These are phyloP conservation scores for Albatrellus sp. DNA, from an alignment of 1,284 basidiomycete species.

Conservation along the genomic window DNA sequence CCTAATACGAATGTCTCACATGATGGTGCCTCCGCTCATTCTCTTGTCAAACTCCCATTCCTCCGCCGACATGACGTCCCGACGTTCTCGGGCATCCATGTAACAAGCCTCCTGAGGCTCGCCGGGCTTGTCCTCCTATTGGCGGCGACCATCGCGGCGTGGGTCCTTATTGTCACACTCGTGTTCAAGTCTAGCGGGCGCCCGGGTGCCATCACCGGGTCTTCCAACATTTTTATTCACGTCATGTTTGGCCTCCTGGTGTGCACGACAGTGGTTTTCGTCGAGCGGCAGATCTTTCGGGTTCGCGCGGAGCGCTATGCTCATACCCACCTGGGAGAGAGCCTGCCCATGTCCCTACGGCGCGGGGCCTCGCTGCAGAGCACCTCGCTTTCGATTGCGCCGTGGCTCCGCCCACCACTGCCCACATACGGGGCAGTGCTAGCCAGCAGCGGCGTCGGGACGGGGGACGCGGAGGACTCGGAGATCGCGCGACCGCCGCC, in stretches of 20 bases:
- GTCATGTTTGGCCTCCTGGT: conserved; percentile 38
- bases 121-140: conserved; percentile 30
- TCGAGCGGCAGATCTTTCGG: conserved; percentile 51
- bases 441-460: conserved; percentile 54
- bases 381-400: conserved; percentile 36
- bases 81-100: conserved; percentile 30
- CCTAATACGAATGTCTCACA: conserved; percentile 12
- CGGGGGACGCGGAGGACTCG: conserved; percentile 62
- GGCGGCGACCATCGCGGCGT: conserved; percentile 38
- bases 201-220: conserved; percentile 3
- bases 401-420: conserved; percentile 58
- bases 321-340: conserved; percentile 42
- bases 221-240: conserved; percentile 36
- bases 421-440: conserved; percentile 61
- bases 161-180: conserved; percentile 32
- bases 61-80: conserved; percentile 27
- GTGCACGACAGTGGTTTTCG: conserved; percentile 41
- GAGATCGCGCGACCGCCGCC: conserved; percentile 54
- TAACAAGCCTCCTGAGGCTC: conserved; percentile 33
- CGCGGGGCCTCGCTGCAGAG: conserved; percentile 11
- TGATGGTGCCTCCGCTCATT: conserved; percentile 15
- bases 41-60: conserved; percentile 23
- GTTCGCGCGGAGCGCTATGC: conserved; percentile 53
- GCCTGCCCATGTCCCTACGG: conserved; percentile 31
- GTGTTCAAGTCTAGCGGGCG: conserved; percentile 5